Base-by-base conservation (phyloP, 441 rosid species). In the Syzygium syzygioides region DNA sequence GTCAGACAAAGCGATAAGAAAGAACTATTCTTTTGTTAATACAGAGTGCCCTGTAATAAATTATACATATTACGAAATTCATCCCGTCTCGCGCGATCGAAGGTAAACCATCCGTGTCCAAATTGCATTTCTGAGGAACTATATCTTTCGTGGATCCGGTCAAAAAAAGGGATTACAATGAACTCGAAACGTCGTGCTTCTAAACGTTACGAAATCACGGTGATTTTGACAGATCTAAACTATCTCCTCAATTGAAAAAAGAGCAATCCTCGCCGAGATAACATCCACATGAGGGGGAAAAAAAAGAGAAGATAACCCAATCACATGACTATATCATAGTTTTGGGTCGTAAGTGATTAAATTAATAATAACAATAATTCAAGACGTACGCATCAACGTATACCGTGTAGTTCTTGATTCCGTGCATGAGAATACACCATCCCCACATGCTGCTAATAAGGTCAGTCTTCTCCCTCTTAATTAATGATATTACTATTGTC, bases 1-100 rank as follows among this genome's bases (percentile, higher is more conserved):
- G 14, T 60, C n/a, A 9, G 12, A 56, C 1, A 25, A 11, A 8
- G 23, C 1, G 28, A 60, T 60, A 28, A 60, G 17, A 5, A 60
- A 60, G 32, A 5, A 26, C 4, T 37, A 19, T 68, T 68, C 1
- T 68, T 37, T 3, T 1, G 0, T 20, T 6, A 41, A 23, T 37
- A 23, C 25, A 4, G 12, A 76, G 52, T 76, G 52, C 9, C 9
- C 9, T 23, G 5, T 1, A 5, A 5, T 68, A 34, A 34, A 68
- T 9, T 34, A 12, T 1, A 18, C 7, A 3, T 10, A 12, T 19
- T 19, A 19, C 5, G 3, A 19, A 37, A 68, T 5, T 34, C 79
- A 34, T 19, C 45, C 45, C 7, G 2, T 5, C 14, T 2, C 25
- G 1, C 19, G 3, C 0, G 5, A 66, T 34, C 7, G 0, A 19